Conservation (phyloP, 2,329 filamentous ascomycete species). For the Alternaria infectoria region DNA sequence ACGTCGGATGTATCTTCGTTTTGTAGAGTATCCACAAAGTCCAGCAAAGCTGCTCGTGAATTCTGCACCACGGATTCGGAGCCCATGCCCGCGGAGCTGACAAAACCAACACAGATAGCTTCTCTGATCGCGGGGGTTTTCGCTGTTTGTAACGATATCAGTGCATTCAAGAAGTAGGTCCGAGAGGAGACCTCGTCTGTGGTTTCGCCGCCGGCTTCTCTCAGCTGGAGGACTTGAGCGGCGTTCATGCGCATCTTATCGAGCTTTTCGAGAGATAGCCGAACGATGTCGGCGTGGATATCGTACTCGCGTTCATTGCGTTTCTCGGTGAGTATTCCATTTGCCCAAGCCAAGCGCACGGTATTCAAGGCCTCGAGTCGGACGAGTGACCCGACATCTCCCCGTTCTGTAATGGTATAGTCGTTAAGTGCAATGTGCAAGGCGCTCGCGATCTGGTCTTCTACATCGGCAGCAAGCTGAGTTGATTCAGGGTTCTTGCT, state of each 20-base stretch:
- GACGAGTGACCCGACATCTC: slow-evolving; percentile 88
- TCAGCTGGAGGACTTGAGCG: slow-evolving; percentile 24
- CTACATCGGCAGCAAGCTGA: slow-evolving; percentile 18
- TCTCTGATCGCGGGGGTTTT: slow-evolving; percentile 23
- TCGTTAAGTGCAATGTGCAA: slow-evolving; percentile 70
- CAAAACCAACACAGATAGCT: slow-evolving; percentile 68
- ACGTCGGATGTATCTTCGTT: not conserved
- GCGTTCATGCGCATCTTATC: slow-evolving; percentile 73
- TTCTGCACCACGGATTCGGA: slow-evolving; percentile 76
- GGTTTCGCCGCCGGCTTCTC: slow-evolving; percentile 3
- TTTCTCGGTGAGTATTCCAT: slow-evolving; percentile 19
- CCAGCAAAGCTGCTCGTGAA: slow-evolving; percentile 68
- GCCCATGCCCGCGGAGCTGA: slow-evolving; percentile 77
- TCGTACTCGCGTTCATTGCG: slow-evolving; percentile 18
- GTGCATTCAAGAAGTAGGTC: slow-evolving; percentile 63
- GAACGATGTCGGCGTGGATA: slow-evolving; percentile 57
- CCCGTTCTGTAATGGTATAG: slow-evolving; percentile 87
- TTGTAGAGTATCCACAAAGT: slow-evolving; percentile 44
- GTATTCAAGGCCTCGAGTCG: slow-evolving; percentile 78
- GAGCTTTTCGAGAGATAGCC: slow-evolving; percentile 85
- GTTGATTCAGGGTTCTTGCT: slow-evolving; percentile 2
- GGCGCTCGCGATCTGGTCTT: slow-evolving; percentile 35
- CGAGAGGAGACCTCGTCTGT: slow-evolving; percentile 61
- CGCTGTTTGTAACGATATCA: slow-evolving; percentile 41
- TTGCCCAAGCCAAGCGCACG: slow-evolving; percentile 57